Conservation (phyloP, 1,284 basidiomycete genomes). For the Schizophyllum amplum region DNA sequence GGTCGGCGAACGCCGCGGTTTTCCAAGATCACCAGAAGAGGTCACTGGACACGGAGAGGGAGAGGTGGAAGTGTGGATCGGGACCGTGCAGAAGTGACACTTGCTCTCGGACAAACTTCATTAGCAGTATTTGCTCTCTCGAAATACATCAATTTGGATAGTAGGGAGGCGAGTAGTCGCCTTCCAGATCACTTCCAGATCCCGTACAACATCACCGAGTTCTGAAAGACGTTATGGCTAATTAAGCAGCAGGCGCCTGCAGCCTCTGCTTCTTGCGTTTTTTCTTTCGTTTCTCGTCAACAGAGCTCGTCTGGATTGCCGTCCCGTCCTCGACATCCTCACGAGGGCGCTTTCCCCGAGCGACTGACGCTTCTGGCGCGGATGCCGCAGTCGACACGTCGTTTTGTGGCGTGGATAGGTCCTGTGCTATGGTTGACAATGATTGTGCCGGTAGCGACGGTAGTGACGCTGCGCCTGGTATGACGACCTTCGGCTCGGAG, state of each 20-base stretch:
- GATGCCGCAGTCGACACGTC: background rate
- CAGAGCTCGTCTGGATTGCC: background rate
- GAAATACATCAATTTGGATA: no score
- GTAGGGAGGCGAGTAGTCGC: no score
- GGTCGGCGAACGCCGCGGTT: background rate
- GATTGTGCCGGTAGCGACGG: no score
- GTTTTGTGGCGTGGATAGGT: background rate
- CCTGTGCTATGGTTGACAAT: background rate
- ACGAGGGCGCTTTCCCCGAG: background rate
- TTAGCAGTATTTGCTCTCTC: no score
- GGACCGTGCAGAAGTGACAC: background rate
- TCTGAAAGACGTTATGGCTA: no score
- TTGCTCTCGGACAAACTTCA: no score
- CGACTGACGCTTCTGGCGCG: background rate
- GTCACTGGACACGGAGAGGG: background rate
- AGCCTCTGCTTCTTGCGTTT: background rate
- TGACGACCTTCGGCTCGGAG: constrained; percentile 58
- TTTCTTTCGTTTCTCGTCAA: background rate
- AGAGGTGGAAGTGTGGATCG: background rate
- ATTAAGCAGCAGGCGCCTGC: no score
- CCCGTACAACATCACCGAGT: no score
- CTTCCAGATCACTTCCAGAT: no score
- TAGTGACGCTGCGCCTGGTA: constrained; percentile 26
- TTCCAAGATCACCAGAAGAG: background rate
- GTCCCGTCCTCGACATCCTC: background rate